These are phyloP conservation scores for Aspergillus niger DNA, from an alignment of 2,329 filamentous ascomycete genomes.

Conservation along the genomic window DNA sequence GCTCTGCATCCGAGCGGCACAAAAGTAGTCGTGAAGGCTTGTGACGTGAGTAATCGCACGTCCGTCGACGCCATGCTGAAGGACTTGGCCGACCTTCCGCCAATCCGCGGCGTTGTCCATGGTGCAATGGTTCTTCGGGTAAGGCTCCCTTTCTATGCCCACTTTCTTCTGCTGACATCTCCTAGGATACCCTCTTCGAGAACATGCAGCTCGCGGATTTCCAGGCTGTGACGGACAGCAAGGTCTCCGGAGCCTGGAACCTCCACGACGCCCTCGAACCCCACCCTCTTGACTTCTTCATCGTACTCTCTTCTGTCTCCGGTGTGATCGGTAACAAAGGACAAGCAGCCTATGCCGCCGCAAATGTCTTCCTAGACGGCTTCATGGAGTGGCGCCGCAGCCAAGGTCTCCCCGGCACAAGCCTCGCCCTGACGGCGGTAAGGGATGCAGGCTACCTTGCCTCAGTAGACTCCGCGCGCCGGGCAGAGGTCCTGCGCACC, in stretches of 20 bases:
- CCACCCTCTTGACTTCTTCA: conserved; percentile 29
- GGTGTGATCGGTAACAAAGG: conserved; percentile 32
- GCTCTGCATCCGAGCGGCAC: too few relatives aligned
- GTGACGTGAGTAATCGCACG: too few relatives aligned
- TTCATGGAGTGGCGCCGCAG: conserved; percentile 30
- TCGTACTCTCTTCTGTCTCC: conserved; percentile 31
- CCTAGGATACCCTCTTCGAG: conserved; percentile 34
- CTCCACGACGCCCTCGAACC: conserved; percentile 28
- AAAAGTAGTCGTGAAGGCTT: too few relatives aligned
- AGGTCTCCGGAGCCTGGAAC: conserved; percentile 31
- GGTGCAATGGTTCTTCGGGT: conserved; percentile 49
- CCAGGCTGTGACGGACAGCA: conserved; percentile 17
- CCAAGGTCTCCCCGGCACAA: conserved; percentile 28
- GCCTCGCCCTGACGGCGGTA: conserved; percentile 33
- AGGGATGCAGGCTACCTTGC: conserved; percentile 28
- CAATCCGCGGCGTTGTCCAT: conserved; percentile 50
- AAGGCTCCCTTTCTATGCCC: conserved; percentile 3
- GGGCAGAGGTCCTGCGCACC: neutral
- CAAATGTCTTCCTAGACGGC: conserved; percentile 30
- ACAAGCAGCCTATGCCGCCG: conserved; percentile 32
- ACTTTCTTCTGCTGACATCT: conserved; percentile 5
- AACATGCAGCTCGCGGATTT: conserved; percentile 33
- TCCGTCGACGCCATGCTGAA: too few relatives aligned
- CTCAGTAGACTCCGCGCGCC: conserved; percentile 4
- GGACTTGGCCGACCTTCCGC: conserved; percentile 33